These are phyloP conservation scores for Aspergillus baeticus DNA, from an alignment of 495 filamentous ascomycete species.

Conservation along the genomic window DNA sequence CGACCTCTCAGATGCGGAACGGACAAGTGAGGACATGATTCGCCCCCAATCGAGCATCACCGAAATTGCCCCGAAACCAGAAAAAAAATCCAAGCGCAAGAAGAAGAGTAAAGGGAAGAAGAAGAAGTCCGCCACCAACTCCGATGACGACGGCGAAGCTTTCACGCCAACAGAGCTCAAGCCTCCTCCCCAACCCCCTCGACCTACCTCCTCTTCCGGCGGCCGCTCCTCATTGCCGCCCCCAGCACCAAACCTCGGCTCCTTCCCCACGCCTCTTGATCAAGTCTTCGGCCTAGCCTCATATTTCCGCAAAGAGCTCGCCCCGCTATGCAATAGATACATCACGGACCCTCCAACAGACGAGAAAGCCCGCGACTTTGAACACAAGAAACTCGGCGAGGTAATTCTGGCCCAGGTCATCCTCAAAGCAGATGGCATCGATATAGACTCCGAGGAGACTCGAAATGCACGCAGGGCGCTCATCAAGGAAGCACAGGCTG, in stretches of 20 bases:
- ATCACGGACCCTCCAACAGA: slow-evolving; percentile 66
- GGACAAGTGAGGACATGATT: slow-evolving; percentile 24
- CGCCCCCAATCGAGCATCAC: slow-evolving; percentile 10
- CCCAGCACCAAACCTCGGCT: slow-evolving; percentile 37
- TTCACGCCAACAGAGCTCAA: slow-evolving; percentile 8
- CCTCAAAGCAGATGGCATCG: slow-evolving; percentile 82
- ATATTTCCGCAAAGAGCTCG: slow-evolving; percentile 64
- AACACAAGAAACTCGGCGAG: slow-evolving; percentile 79
- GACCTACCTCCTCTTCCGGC: slow-evolving; percentile 18
- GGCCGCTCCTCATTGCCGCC: slow-evolving; percentile 23
- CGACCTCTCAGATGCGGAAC: slow-evolving; percentile 40
- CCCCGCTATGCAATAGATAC: slow-evolving; percentile 67
- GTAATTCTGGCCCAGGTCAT: slow-evolving; percentile 79
- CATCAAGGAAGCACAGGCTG: slow-evolving; percentile 69
- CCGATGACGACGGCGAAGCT: slow-evolving; percentile 11
- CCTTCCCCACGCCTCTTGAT: slow-evolving; percentile 51
- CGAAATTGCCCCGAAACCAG: slow-evolving; percentile 5
- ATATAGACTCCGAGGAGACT: slow-evolving; percentile 64
- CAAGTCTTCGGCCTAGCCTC: slow-evolving; percentile 68
- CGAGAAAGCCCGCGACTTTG: slow-evolving; percentile 65
- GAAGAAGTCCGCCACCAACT: slow-evolving; percentile 23
- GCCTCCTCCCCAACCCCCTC: slow-evolving; percentile 11
- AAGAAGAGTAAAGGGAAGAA: slow-evolving; percentile 15
- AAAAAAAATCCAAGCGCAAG: slow-evolving; percentile 36
- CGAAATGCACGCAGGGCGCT: slow-evolving; percentile 69